Percentiles rank a stretch among this genome's conserved stretches.
These are phyloP conservation scores for Coemansia sp. DNA, from an alignment of 192 early-diverging fungal species.

Conservation along the genomic window DNA sequence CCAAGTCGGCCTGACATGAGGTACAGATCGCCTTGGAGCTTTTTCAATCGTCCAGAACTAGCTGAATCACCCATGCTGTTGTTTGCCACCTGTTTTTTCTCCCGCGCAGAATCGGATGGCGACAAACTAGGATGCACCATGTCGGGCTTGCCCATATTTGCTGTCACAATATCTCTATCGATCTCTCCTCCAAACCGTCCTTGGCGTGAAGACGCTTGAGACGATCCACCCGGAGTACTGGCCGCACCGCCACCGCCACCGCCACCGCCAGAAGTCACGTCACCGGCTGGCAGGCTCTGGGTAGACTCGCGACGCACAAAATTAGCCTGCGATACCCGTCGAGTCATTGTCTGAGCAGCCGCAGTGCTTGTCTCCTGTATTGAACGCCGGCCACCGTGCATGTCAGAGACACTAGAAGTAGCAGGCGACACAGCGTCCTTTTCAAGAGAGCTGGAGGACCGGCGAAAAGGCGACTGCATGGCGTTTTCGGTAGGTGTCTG, in stretches of 20 bases:
- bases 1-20: constrained; percentile 44
- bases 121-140: not conserved
- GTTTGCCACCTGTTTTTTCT: not conserved
- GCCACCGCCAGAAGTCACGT: constrained; percentile 2
- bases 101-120: not conserved
- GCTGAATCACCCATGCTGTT: constrained; percentile 7
- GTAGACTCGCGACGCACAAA: constrained; percentile 17
- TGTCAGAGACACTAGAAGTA: constrained; percentile 2
- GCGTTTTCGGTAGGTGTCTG: constrained; percentile 5
- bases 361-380: constrained; percentile 21
- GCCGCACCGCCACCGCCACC: not conserved
- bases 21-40: constrained; percentile 51
- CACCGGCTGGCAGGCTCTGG: constrained; percentile 16
- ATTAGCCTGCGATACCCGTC: not conserved
- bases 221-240: not conserved
- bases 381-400: constrained; percentile 9
- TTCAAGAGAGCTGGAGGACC: constrained; percentile 4
- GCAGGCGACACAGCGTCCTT: constrained; percentile 4
- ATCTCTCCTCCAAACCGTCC: constrained; percentile 46
- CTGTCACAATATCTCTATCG: constrained; percentile 25
- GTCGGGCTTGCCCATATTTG: not conserved
- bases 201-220: constrained; percentile 5
- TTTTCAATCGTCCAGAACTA: constrained; percentile 43
- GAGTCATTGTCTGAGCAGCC: constrained; percentile 10
- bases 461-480: not conserved